Evolutionary conservation across 768 basidiomycete genomes (phyloP), one percentile per base, ranked within the genome.

Genomic region (Leccinum fibrillosum): DNA sequence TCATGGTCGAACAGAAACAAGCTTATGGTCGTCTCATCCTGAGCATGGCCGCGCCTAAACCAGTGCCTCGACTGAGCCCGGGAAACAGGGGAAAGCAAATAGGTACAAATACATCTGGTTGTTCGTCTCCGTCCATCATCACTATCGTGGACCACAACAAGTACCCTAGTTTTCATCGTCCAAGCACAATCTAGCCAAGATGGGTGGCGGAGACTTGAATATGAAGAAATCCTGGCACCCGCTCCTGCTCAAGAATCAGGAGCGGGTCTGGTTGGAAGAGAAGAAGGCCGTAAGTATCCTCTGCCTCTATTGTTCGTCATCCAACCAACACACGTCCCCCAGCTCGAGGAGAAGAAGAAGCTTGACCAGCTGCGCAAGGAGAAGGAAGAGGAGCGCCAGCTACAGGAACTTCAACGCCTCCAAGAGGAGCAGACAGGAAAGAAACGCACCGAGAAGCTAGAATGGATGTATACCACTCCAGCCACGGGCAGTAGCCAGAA

Each of bases 151-250:
- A 57, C 58, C n/a, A 62, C 50, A 17, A 37, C 15, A 17, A 15
- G 2, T 6, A 47, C 55, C 23, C 51, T 50, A 13, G 47, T 37
- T 53, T 51, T 34, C 32, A 52, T n/a, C 57, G 13, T 58, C 48
- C 39, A 25, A 64, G 6, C 56, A 57, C 56, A 67, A 69, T 52
- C 60, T 55, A 69, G 65, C 66, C 81, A 97, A 89, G 68, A 98
- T 98, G 95, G 95, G 95, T 85, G 94, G 95, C 58, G 95, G 91
- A 60, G 95, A 98, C 75, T 81, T 98, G 72, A 98, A 98, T 71
- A 98, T 98, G 95, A 97, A 92, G 77, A 96, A 97, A 83, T 94
- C 92, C 63, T 98, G 95, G 95, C 95, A 98, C 74, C 95, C 95
- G 83, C 87, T 94, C 82, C 90, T 96, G 76, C 75, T 97, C 75